Percentiles rank a stretch among this genome's conserved stretches.
Evolutionary conservation across 139 green algal genomes (phyloP).

Genomic region (Coelastrella sp.): DNA sequence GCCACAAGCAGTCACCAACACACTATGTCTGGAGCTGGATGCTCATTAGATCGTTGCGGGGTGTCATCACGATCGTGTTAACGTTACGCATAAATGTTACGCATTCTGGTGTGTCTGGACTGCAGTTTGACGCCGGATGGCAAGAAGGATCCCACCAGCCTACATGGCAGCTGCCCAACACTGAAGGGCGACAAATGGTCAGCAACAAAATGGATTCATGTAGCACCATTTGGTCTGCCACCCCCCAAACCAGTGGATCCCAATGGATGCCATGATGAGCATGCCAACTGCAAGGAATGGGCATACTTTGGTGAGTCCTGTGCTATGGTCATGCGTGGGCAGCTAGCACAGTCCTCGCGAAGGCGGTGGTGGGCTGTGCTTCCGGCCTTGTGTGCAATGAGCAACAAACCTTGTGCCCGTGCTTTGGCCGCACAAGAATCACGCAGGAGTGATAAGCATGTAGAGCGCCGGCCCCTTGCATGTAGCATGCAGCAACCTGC

Average conservation of each 20-base stretch:
- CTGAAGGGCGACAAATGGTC: conserved; percentile 67
- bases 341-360: neutral
- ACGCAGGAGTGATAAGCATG: too few relatives aligned
- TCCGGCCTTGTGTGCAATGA: neutral
- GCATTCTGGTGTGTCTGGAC: too few relatives aligned
- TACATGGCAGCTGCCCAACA: conserved; percentile 75
- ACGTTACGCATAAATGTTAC: too few relatives aligned
- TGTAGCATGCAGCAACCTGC: neutral
- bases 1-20: too few relatives aligned
- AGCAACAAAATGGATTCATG: conserved; percentile 92
- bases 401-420: neutral
- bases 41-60: too few relatives aligned
- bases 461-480: neutral
- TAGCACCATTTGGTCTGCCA: conserved; percentile 31
- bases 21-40: too few relatives aligned
- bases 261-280: conserved; percentile 51
- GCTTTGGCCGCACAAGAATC: neutral
- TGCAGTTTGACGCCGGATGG: conserved; percentile 56
- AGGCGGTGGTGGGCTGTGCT: neutral
- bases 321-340: neutral
- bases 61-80: too few relatives aligned
- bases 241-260: conserved; percentile 77
- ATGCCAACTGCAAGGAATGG: conserved; percentile 3
- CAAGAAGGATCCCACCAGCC: conserved; percentile 49
- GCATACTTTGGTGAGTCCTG: conserved; percentile 2